Conservation (phyloP, 2,329 filamentous ascomycete genomes). For the Beauveria sp. region DNA sequence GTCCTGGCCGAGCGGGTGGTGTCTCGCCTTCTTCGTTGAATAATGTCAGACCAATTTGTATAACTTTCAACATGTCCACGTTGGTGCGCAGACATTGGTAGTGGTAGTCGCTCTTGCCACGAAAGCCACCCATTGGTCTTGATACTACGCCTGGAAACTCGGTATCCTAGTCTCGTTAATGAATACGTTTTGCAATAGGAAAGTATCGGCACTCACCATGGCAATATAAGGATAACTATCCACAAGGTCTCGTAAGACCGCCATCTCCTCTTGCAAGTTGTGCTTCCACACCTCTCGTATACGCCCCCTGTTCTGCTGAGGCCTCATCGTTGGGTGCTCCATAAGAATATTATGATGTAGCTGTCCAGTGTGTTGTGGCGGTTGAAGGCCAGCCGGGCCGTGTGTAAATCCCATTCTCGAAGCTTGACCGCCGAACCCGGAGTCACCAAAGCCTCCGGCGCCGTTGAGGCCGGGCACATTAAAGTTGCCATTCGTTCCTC, state of each 20-base stretch:
- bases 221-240: slow-evolving; percentile 93
- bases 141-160: slow-evolving; percentile 98
- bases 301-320: slow-evolving; percentile 62
- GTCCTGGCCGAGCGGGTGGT: slow-evolving; percentile 60
- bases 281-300: slow-evolving; percentile 96
- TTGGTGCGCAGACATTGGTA: slow-evolving; percentile 97
- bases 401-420: slow-evolving; percentile 83
- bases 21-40: slow-evolving; percentile 88
- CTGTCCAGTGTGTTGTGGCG: slow-evolving; percentile 48
- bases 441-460: slow-evolving; percentile 52
- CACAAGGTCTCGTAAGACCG: slow-evolving; percentile 69
- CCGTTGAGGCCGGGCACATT: slow-evolving; percentile 50
- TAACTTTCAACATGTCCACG: slow-evolving; percentile 94
- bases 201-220: slow-evolving; percentile 55
- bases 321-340: slow-evolving; percentile 34
- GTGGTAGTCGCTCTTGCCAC: slow-evolving; percentile 94
- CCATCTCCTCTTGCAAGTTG: slow-evolving; percentile 89
- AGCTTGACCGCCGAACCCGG: slow-evolving; percentile 77
- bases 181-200: background rate
- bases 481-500: slow-evolving; percentile 46
- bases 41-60: slow-evolving; percentile 90
- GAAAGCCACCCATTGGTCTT: slow-evolving; percentile 88
- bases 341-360: slow-evolving; percentile 31
- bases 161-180: slow-evolving; percentile 63
- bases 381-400: slow-evolving; percentile 42